Percentiles rank a stretch among this genome's conserved stretches.
Evolutionary conservation across 2,329 filamentous ascomycete species (phyloP).

Genomic region (Uncinocarpus reesii): DNA sequence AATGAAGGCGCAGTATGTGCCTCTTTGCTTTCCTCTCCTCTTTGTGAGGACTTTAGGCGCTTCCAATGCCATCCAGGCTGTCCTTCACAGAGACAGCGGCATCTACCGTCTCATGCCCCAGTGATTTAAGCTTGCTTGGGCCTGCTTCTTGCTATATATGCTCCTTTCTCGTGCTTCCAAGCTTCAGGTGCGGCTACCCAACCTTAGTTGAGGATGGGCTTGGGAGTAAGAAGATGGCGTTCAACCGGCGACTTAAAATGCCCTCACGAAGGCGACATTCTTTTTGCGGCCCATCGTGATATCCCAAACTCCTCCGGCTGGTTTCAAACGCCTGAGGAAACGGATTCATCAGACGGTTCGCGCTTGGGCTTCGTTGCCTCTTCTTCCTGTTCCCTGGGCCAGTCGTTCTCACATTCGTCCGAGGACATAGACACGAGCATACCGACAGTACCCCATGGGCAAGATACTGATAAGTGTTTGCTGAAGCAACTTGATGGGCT

Average conservation of each 20-base stretch:
- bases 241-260: slow-evolving; percentile 21
- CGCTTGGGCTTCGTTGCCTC: background rate
- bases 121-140: too few relatives aligned
- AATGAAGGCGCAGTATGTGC: too few relatives aligned
- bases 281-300: slow-evolving; percentile 13
- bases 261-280: slow-evolving; percentile 16
- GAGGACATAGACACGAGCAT: background rate
- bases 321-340: background rate
- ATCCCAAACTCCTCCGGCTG: slow-evolving; percentile 8
- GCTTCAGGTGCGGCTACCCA: background rate
- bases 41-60: too few relatives aligned
- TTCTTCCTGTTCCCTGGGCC: background rate
- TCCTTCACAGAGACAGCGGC: background rate
- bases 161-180: background rate
- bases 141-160: too few relatives aligned
- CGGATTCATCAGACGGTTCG: background rate
- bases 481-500: background rate
- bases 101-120: too few relatives aligned
- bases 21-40: too few relatives aligned
- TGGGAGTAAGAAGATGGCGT: slow-evolving; percentile 17
- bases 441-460: background rate
- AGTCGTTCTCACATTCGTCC: background rate
- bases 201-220: background rate
- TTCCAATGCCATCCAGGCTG: too few relatives aligned
- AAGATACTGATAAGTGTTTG: background rate